Evolutionary conservation across 192 early-diverging fungal species (phyloP), one percentile per base, ranked within the genome.

Genomic region (Dimargaris cristalligena): DNA sequence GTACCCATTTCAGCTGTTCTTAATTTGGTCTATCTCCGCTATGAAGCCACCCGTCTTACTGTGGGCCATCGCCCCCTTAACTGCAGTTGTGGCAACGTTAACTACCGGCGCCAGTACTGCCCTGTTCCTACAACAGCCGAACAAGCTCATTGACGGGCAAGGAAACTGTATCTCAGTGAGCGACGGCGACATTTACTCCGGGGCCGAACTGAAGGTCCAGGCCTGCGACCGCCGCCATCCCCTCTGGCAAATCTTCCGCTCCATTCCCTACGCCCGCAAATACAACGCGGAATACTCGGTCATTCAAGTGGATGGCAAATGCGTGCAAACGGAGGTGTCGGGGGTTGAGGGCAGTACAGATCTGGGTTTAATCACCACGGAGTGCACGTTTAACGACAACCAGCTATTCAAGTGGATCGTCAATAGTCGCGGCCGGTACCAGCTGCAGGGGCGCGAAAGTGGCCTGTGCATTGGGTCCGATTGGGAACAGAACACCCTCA

Each of bases 61-160:
- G n/a, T n/a, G n/a, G n/a, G n/a, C n/a, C n/a, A n/a, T n/a, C n/a
- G n/a, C n/a, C n/a, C n/a, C n/a, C n/a, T n/a, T n/a, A n/a, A n/a
- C n/a, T n/a, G n/a, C n/a, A n/a, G n/a, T n/a, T n/a, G n/a, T n/a
- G n/a, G n/a, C n/a, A n/a, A n/a, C n/a, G n/a, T n/a, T n/a, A n/a
- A n/a, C n/a, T n/a, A n/a, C n/a, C n/a, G n/a, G n/a, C n/a, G n/a
- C n/a, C n/a, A 41, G 38, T 16, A 41, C 38, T 16, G 38, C 38
- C 47, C 4, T 48, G 47, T 48, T 48, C 23, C 47, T 48, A 22
- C 47, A 48, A 22, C 47, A 48, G n/a, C 47, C 47, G 4, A 48
- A 48, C 47, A 48, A 48, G 47, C 47, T 48, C 13, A 48, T 48
- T 25, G 23, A 48, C 22, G 47, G 47, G 13, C 6, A 6, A 25